A percentile compares a stretch with the other conserved stretches of the same genome.
These are phyloP conservation scores for Carex parvula DNA, from an alignment of 176 grass and related monocot genomes.

Conservation along the genomic window DNA sequence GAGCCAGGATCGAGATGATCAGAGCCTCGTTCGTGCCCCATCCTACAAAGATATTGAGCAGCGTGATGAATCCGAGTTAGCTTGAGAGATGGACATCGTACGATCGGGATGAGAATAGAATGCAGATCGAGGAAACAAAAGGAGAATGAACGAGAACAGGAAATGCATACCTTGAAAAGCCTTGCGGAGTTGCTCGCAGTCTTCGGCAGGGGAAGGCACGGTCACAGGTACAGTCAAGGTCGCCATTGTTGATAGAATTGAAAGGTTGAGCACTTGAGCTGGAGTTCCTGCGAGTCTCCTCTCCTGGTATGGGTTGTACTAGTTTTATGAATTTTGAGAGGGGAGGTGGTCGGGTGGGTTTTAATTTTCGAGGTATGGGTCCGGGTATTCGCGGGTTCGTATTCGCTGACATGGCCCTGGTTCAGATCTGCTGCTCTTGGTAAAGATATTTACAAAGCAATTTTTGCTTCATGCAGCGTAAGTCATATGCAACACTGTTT, in stretches of 20 bases:
- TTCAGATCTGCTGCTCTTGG: no score
- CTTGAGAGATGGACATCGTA: not conserved
- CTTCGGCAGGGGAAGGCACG: constrained; percentile 54
- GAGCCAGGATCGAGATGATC: constrained; percentile 83
- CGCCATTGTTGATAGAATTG: constrained; percentile 47
- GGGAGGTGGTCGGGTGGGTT: no score
- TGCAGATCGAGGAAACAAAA: not conserved
- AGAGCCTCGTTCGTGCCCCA: constrained; percentile 94
- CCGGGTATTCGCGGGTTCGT: no score
- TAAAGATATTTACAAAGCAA: no score
- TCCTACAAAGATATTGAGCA: constrained; percentile 21
- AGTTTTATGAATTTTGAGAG: not conserved
- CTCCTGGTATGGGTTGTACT: not conserved
- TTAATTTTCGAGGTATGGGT: no score
- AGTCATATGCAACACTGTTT: no score
- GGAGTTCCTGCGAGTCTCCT: not conserved
- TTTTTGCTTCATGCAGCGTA: no score
- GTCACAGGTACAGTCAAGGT: constrained; percentile 52
- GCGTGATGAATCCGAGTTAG: constrained; percentile 1
- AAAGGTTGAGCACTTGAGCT: not conserved
- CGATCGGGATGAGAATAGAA: not conserved
- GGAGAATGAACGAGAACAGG: not conserved
- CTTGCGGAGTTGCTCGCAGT: constrained; percentile 84
- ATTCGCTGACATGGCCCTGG: no score
- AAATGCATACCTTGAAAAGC: constrained; percentile 58